phyloP scores from a whole-genome alignment of 2,329 filamentous ascomycete genomes.

The Akanthomyces uredinophilus region DNA sequence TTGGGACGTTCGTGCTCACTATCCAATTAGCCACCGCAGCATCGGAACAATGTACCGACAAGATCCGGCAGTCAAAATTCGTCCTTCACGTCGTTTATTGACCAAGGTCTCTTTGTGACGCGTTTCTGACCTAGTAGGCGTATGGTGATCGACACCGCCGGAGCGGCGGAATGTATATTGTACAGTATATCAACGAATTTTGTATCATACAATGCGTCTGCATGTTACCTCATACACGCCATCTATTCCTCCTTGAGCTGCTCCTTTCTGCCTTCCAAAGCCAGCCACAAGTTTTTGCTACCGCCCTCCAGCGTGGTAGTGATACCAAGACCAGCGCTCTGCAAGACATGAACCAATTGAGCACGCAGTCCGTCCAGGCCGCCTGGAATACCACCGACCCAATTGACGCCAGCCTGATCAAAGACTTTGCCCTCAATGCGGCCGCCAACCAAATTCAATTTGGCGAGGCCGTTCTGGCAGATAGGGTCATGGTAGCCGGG shows the following conservation, averaged over 20 bases:
- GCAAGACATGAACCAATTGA: conserved; percentile 76
- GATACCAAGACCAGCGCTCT: conserved; percentile 71
- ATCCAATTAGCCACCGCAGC: too few species aligned
- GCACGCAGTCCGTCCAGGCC: conserved; percentile 75
- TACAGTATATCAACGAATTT: not conserved
- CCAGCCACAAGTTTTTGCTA: conserved; percentile 77
- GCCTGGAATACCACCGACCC: conserved; percentile 70
- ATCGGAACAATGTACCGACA: too few species aligned
- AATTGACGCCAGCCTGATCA: conserved; percentile 63
- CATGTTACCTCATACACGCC: not conserved
- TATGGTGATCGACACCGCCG: not conserved
- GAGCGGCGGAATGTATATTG: not conserved
- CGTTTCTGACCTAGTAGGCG: not conserved
- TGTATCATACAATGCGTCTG: conserved; percentile 2
- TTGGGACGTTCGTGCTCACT: not conserved
- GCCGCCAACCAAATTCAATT: conserved; percentile 81
- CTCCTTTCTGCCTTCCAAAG: conserved; percentile 74
- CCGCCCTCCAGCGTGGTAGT: conserved; percentile 75
- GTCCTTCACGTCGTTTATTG: not conserved
- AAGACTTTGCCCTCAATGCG: conserved; percentile 82
- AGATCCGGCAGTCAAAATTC: too few species aligned
- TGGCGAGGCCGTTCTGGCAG: conserved; percentile 78
- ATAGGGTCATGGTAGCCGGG: conserved; percentile 75
- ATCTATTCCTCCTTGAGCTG: conserved; percentile 64
- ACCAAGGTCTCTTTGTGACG: not conserved